These are phyloP conservation scores for Daldinia sp. DNA, from an alignment of 2,329 filamentous ascomycete species.

Conservation along the genomic window DNA sequence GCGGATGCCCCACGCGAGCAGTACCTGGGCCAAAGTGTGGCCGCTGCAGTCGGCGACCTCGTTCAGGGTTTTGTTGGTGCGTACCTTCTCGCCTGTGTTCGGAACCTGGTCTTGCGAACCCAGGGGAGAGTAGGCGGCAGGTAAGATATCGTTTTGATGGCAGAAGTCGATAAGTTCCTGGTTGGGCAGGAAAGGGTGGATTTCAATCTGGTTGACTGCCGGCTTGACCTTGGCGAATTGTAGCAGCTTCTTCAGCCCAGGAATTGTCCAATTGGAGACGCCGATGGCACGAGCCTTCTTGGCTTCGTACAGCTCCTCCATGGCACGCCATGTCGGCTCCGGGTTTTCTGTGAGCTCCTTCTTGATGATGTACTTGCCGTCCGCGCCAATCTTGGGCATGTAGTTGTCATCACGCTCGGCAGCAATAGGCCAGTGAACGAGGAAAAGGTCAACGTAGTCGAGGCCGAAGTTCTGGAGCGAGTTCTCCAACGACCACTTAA, in stretches of 20 bases:
- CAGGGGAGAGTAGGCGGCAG: slow-evolving; percentile 60
- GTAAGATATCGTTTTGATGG: slow-evolving; percentile 59
- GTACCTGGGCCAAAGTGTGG: slow-evolving; percentile 66
- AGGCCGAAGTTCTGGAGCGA: slow-evolving; percentile 62
- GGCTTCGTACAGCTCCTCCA: slow-evolving; percentile 56
- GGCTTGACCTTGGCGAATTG: slow-evolving; percentile 51
- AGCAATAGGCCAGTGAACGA: slow-evolving; percentile 63
- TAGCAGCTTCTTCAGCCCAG: slow-evolving; percentile 52
- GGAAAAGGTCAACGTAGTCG: slow-evolving; percentile 66
- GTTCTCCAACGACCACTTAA: slow-evolving; percentile 61
- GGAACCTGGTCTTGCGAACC: slow-evolving; percentile 76
- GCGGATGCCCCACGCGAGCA: slow-evolving; percentile 71
- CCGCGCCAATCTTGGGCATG: slow-evolving; percentile 54
- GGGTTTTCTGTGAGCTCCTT: slow-evolving; percentile 72
- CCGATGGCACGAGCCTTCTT: slow-evolving; percentile 52
- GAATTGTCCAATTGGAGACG: slow-evolving; percentile 56
- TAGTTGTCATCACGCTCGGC: slow-evolving; percentile 55
- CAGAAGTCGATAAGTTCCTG: slow-evolving; percentile 62
- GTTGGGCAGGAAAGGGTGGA: slow-evolving; percentile 58
- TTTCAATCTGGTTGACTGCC: slow-evolving; percentile 56
- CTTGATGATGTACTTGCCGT: slow-evolving; percentile 59
- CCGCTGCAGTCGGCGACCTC: slow-evolving; percentile 65
- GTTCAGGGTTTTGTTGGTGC: slow-evolving; percentile 66
- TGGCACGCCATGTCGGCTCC: slow-evolving; percentile 67
- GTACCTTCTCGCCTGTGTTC: slow-evolving; percentile 71